These are phyloP conservation scores for Talaromyces sp. DNA, from an alignment of 2,329 filamentous ascomycete species.

Conservation along the genomic window DNA sequence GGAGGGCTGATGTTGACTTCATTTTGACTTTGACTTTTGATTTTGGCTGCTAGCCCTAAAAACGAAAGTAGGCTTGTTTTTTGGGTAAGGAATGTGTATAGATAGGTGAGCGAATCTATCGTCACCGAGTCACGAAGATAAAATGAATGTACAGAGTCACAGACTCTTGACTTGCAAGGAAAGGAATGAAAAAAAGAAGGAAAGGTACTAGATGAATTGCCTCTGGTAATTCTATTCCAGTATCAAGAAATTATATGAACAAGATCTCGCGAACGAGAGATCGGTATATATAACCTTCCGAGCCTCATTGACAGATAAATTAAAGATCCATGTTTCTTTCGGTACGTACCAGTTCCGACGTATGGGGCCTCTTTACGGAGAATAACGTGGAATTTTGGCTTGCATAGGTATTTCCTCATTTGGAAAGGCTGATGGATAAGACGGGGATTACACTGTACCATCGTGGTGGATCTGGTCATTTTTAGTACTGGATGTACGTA, in stretches of 20 bases:
- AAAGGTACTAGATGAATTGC: not conserved
- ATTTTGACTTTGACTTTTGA: not conserved
- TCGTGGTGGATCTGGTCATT: not conserved
- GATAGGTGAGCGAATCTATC: slow-evolving; percentile 14
- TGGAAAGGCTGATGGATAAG: not conserved
- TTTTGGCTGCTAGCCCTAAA: not conserved
- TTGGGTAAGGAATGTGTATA: not conserved
- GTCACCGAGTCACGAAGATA: not conserved
- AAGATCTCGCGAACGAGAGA: not conserved
- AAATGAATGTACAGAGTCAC: slow-evolving; percentile 17
- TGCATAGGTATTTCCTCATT: not conserved
- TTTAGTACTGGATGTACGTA: not conserved
- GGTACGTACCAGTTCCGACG: not conserved
- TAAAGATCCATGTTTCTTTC: not conserved
- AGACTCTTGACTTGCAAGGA: slow-evolving; percentile 10
- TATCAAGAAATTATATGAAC: not conserved
- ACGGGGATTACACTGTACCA: not conserved
- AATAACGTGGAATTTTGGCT: not conserved
- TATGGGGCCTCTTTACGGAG: not conserved
- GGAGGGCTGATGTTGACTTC: slow-evolving; percentile 10
- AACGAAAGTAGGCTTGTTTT: not conserved
- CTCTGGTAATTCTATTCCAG: not conserved
- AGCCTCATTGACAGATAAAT: not conserved
- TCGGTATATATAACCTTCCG: not conserved
- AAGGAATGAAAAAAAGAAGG: slow-evolving; percentile 1